These are phyloP conservation scores for Fraxinus baroniana DNA, from an alignment of 305 asterid species.

Conservation along the genomic window DNA sequence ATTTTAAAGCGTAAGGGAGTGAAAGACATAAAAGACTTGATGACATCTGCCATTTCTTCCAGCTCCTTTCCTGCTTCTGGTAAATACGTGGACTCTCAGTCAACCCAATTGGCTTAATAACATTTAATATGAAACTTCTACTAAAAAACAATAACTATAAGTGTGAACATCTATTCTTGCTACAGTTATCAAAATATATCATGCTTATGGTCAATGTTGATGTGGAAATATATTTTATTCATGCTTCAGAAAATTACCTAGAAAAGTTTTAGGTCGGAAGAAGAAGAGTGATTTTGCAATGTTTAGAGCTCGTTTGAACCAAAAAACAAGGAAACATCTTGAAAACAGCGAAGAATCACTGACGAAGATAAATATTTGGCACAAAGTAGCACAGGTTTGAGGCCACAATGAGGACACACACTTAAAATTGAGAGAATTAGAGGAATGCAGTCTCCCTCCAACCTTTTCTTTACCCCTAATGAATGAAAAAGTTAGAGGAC, in stretches of 20 bases:
- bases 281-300: neutral
- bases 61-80: neutral
- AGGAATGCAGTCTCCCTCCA: neutral
- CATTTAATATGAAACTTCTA: neutral
- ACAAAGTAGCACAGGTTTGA: neutral
- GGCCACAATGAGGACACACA: neutral
- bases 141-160: neutral
- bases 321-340: neutral
- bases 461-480: neutral
- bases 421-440: neutral
- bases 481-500: neutral
- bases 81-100: neutral
- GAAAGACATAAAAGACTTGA: constrained; percentile 58
- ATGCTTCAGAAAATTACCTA: neutral
- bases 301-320: neutral
- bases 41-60: constrained; percentile 41
- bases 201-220: neutral
- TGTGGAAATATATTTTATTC: neutral
- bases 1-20: constrained; percentile 54
- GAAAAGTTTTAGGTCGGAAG: neutral
- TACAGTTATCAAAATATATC: neutral
- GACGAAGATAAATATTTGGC: neutral
- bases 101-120: neutral
- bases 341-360: neutral
- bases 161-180: neutral